Evolutionary conservation across 306 rosid genomes (phyloP).

Genomic region (Macrotyloma uniflorum): DNA sequence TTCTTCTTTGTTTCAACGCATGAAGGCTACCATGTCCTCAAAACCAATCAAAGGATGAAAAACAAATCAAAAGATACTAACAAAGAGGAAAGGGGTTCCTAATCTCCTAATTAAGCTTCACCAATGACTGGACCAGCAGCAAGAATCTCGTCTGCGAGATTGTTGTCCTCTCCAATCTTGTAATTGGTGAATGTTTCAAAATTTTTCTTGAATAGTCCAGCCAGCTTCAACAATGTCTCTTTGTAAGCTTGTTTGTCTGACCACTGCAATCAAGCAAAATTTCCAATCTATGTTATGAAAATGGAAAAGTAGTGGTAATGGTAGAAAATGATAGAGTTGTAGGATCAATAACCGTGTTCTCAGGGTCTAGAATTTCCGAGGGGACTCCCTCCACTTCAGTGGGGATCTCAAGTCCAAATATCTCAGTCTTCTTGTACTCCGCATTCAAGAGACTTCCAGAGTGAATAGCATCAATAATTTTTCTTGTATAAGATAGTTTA

Average conservation of each 20-base stretch:
- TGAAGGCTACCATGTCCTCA: background rate
- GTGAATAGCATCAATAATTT: constrained; percentile 86
- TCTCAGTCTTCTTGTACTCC: constrained; percentile 62
- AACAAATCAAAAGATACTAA: background rate
- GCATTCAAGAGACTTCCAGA: constrained; percentile 68
- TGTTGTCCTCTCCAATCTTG: constrained; percentile 63
- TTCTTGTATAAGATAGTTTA: constrained; percentile 75
- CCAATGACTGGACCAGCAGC: constrained; percentile 74
- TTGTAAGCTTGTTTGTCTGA: constrained; percentile 61
- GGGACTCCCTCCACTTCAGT: constrained; percentile 76
- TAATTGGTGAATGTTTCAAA: constrained; percentile 65
- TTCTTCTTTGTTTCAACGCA: background rate
- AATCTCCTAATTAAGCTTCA: constrained; percentile 32
- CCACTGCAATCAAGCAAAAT: constrained; percentile 62
- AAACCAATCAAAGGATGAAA: background rate
- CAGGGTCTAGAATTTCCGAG: constrained; percentile 73
- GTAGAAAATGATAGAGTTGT: background rate
- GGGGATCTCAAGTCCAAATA: constrained; percentile 86
- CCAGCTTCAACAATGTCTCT: constrained; percentile 65
- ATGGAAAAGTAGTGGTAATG: background rate
- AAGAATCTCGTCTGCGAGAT: constrained; percentile 73
- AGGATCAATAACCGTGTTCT: constrained; percentile 61
- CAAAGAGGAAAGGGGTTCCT: background rate
- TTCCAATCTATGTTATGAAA: background rate
- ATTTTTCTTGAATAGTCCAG: constrained; percentile 71